Evolutionary conservation across 2,329 filamentous ascomycete species (phyloP).

Genomic region (Onygenales sp.): DNA sequence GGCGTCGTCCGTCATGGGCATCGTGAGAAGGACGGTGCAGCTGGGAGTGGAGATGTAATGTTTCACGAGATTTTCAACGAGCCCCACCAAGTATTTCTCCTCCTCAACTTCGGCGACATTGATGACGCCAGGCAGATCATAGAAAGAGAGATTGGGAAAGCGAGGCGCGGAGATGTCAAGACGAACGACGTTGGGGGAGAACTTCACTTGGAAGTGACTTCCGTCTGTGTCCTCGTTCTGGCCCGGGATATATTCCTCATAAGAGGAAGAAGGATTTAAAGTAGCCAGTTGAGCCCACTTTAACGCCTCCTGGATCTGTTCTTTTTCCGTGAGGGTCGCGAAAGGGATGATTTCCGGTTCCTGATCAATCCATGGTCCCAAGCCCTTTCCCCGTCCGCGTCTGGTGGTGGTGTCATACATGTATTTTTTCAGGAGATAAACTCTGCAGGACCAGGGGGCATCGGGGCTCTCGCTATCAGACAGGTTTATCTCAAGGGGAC

Average conservation of each 20-base stretch:
- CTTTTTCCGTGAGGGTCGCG: slow-evolving; percentile 51
- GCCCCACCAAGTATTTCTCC: slow-evolving; percentile 58
- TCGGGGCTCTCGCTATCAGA: slow-evolving; percentile 40
- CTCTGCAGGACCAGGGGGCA: slow-evolving; percentile 53
- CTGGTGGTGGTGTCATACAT: slow-evolving; percentile 33
- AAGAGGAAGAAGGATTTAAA: slow-evolving; percentile 54
- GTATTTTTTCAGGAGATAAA: slow-evolving; percentile 60
- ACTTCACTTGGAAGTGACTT: slow-evolving; percentile 46
- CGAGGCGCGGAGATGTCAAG: slow-evolving; percentile 64
- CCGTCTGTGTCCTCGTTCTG: slow-evolving; percentile 28
- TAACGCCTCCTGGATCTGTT: slow-evolving; percentile 57
- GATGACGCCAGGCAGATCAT: slow-evolving; percentile 77
- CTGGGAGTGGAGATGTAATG: slow-evolving; percentile 61
- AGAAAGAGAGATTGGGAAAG: slow-evolving; percentile 68
- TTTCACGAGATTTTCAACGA: slow-evolving; percentile 61
- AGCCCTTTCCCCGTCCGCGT: slow-evolving; percentile 45
- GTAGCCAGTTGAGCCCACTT: slow-evolving; percentile 68
- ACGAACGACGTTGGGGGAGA: slow-evolving; percentile 72
- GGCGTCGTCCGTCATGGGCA: slow-evolving; percentile 69
- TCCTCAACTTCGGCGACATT: slow-evolving; percentile 54
- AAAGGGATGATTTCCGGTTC: slow-evolving; percentile 47
- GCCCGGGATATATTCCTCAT: slow-evolving; percentile 46
- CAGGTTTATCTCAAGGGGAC: slow-evolving; percentile 69
- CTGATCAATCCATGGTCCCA: slow-evolving; percentile 56
- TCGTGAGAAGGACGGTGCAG: slow-evolving; percentile 66